These are phyloP conservation scores for Teratosphaeria pseudoeucalypti DNA, from an alignment of 2,329 filamentous ascomycete genomes.

Conservation along the genomic window DNA sequence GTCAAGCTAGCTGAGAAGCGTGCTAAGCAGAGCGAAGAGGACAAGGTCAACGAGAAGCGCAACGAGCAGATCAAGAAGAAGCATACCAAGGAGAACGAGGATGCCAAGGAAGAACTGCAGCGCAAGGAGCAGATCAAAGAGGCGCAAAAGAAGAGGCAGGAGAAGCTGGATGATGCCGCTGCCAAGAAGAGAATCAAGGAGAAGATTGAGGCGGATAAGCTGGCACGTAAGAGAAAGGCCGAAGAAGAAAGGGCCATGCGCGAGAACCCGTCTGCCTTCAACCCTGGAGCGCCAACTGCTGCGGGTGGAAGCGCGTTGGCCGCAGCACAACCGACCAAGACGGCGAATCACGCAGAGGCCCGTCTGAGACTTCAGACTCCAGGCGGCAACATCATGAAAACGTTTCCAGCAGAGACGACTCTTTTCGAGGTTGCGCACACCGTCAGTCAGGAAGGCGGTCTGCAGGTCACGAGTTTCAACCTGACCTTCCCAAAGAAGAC, in stretches of 20 bases:
- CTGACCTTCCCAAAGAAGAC: slow-evolving; percentile 81
- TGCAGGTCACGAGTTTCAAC: slow-evolving; percentile 64
- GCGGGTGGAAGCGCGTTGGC: slow-evolving; percentile 34
- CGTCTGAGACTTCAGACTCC: slow-evolving; percentile 71
- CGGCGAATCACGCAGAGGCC: slow-evolving; percentile 66
- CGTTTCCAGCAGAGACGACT: slow-evolving; percentile 77
- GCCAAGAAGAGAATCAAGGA: slow-evolving; percentile 84
- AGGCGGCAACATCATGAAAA: slow-evolving; percentile 72
- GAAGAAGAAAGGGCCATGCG: slow-evolving; percentile 76
- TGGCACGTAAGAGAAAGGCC: slow-evolving; percentile 72
- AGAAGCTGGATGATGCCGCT: slow-evolving; percentile 76
- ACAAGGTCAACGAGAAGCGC: slow-evolving; percentile 70
- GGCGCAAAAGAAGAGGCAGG: slow-evolving; percentile 71
- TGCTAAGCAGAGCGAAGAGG: slow-evolving; percentile 55
- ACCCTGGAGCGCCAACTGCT: slow-evolving; percentile 36
- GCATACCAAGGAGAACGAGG: slow-evolving; percentile 77
- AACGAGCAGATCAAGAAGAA: slow-evolving; percentile 84
- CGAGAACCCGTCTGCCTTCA: slow-evolving; percentile 56
- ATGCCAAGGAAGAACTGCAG: slow-evolving; percentile 77
- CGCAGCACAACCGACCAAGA: slow-evolving; percentile 45
- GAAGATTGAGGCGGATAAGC: slow-evolving; percentile 91
- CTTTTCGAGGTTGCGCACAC: slow-evolving; percentile 82
- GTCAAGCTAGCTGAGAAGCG: slow-evolving; percentile 63
- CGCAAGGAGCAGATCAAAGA: slow-evolving; percentile 90
- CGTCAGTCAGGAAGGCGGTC: slow-evolving; percentile 59